Conservation (phyloP, 176 grass and related monocot species). For the Carex parvula region DNA sequence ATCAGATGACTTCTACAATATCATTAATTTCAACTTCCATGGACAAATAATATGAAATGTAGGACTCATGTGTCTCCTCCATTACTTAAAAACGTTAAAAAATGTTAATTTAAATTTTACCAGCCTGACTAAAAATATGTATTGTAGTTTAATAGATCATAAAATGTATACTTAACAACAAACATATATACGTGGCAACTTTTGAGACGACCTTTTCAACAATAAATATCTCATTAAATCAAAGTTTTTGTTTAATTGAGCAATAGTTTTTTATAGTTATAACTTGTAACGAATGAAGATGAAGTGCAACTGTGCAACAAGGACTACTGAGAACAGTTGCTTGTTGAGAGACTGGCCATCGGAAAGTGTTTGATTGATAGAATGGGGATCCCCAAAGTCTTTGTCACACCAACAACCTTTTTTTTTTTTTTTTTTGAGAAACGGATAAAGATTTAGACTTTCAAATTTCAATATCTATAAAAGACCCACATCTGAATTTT, state of each 20-base stretch:
- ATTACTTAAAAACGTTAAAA: not conserved
- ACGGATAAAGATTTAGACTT: too few species aligned
- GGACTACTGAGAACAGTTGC: not conserved
- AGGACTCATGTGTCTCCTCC: not conserved
- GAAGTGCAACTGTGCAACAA: not conserved
- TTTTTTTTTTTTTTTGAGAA: too few species aligned
- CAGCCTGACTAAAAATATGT: not conserved
- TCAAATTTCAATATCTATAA: too few species aligned
- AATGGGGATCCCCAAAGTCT: not conserved
- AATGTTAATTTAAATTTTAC: not conserved
- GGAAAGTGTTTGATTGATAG: not conserved
- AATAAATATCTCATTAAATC: not conserved
- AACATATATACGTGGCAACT: not conserved
- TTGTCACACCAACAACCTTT: not conserved
- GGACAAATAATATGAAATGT: not conserved
- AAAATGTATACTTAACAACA: not conserved
- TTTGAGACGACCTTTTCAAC: not conserved
- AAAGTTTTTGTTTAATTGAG: not conserved
- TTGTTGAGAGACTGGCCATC: not conserved
- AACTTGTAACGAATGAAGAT: not conserved
- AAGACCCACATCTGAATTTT: too few species aligned
- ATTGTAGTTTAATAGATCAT: not conserved
- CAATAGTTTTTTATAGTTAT: not conserved
- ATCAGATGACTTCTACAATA: not conserved
- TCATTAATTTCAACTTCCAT: not conserved